Evolutionary conservation across 2,329 filamentous ascomycete species (phyloP), one percentile per base, ranked within the genome.

Genomic region (Fusarium sp.): DNA sequence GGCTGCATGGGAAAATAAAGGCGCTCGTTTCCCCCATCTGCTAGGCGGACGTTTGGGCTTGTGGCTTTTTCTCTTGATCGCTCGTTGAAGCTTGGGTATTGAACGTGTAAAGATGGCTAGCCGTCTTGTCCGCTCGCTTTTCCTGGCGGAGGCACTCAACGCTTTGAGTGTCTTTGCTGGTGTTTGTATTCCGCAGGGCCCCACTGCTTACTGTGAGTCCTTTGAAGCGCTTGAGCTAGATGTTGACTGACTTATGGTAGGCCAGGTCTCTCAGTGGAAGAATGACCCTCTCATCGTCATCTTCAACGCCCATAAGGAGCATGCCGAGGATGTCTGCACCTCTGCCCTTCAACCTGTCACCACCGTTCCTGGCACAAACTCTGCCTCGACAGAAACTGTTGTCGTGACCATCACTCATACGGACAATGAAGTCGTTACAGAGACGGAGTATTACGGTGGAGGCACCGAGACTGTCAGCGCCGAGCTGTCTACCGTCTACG

Each of bases 101-200:
- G 39, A 61, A 27, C 8, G 64, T 39, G 16, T 37, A 32, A n/a
- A 64, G 58, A 70, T 72, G 69, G 69, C 43, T 70, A 62, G 69
- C 67, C 69, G 39, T 72, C 69, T 72, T 32, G 43, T 72, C 69
- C 69, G 56, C 39, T 72, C 69, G 63, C 50, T 72, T 14, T 63
- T 37, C 20, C 16, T 65, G 10, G 58, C 67, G 18, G 52, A 43
- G 34, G 20, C 60, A 20, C 56, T 70, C 23, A 37, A 43, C 37
- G 66, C 62, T 34, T 37, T 54, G 34, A 30, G 39, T 23, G 48
- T 30, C 11, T 23, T 43, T 16, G 68, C 69, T 37, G 58, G 37
- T 20, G 52, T 64, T 39, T 70, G 67, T 43, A 27, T 34, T 8
- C 61, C 67, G 0, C 27, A 32, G 18, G 45, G 57, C 34, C 25